A percentile compares a stretch with the other conserved stretches of the same genome.
Evolutionary conservation across 768 basidiomycete species (phyloP).

Genomic region (Suillus brevipes): DNA sequence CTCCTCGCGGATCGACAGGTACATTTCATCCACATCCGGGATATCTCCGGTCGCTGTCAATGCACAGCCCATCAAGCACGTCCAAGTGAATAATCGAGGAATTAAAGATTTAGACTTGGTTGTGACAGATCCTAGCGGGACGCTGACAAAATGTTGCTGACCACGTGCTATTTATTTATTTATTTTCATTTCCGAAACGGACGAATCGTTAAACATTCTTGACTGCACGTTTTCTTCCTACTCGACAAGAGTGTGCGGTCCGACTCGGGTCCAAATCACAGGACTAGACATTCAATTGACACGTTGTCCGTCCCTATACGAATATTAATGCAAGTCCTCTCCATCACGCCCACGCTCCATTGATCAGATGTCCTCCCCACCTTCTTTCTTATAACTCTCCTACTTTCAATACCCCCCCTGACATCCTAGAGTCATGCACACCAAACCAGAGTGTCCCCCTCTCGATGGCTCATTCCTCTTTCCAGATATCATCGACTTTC

Average conservation of each 20-base stretch:
- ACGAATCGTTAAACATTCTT: neutral
- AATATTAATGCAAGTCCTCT: too few relatives aligned
- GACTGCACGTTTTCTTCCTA: too few relatives aligned
- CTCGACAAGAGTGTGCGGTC: neutral
- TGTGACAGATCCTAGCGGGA: neutral
- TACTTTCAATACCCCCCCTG: neutral
- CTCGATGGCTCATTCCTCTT: conserved; percentile 25
- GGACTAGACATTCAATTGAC: neutral
- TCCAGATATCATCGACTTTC: conserved; percentile 24
- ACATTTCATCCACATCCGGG: neutral
- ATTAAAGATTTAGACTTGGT: neutral
- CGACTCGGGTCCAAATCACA: neutral
- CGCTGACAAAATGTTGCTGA: neutral
- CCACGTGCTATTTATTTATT: neutral
- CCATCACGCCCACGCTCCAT: too few relatives aligned
- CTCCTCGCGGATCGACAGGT: neutral
- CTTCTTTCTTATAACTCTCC: neutral
- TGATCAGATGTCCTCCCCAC: neutral
- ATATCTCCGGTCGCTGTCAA: neutral
- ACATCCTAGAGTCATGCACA: neutral
- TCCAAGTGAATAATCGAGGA: neutral
- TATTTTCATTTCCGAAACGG: conserved; percentile 4
- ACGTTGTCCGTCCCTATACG: neutral
- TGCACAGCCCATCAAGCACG: neutral
- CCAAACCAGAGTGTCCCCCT: conserved; percentile 17